A percentile compares a stretch with the other conserved stretches of the same genome.
These are phyloP conservation scores for Candida tetrigidarum DNA, from an alignment of 1,139 yeast genomes.

Conservation along the genomic window DNA sequence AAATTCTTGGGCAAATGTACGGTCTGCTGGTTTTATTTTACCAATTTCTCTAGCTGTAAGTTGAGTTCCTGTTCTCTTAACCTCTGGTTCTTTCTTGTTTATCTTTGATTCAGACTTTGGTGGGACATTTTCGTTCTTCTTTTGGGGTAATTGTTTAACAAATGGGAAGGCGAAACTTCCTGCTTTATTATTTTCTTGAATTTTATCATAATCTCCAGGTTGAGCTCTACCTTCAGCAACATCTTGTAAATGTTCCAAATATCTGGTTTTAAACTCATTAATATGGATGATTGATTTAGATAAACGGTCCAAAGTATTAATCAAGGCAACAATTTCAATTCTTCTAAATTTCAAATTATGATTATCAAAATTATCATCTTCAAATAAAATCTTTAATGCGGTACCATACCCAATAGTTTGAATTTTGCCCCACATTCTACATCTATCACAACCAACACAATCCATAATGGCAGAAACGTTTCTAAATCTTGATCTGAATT, in stretches of 20 bases:
- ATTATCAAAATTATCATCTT: constrained; percentile 55
- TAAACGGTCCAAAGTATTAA: constrained; percentile 90
- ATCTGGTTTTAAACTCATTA: constrained; percentile 66
- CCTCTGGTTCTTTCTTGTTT: constrained; percentile 6
- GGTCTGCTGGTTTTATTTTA: constrained; percentile 17
- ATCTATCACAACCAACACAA: constrained; percentile 97
- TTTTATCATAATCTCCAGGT: constrained; percentile 47
- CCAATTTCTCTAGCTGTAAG: constrained; percentile 13
- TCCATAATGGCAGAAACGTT: constrained; percentile 95
- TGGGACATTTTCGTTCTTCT: constrained; percentile 11
- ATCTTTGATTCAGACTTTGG: constrained; percentile 6
- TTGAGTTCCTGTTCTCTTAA: constrained; percentile 8
- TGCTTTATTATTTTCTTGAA: constrained; percentile 21
- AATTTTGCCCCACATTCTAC: constrained; percentile 97
- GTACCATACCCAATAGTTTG: constrained; percentile 98
- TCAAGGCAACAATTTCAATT: constrained; percentile 85
- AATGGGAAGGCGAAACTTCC: constrained; percentile 49
- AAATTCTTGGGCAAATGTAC: constrained; percentile 47
- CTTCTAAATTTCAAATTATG: constrained; percentile 60
- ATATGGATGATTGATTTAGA: constrained; percentile 84
- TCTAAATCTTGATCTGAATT: constrained; percentile 81
- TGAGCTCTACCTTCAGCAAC: constrained; percentile 44
- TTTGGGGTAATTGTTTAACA: constrained; percentile 19
- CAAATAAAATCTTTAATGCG: constrained; percentile 87
- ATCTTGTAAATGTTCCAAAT: constrained; percentile 46